Evolutionary conservation across 2,329 filamentous ascomycete species (phyloP).

Genomic region (Claviceps spartinae): DNA sequence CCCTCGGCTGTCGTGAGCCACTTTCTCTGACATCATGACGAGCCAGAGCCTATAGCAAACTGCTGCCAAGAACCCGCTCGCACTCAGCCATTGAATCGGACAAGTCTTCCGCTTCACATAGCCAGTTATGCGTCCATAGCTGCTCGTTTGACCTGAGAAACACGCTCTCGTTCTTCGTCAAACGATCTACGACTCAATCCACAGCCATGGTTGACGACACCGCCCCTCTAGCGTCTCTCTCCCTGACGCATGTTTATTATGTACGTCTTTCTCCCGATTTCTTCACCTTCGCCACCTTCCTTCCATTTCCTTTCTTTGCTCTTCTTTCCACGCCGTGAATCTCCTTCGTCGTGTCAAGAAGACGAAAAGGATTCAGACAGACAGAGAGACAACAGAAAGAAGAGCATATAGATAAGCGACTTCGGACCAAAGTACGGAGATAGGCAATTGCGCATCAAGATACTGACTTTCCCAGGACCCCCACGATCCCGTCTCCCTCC

Average conservation of each 20-base stretch:
- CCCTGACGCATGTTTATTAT: slow-evolving; percentile 92
- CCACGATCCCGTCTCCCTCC: slow-evolving; percentile 65
- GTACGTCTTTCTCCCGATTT: slow-evolving; percentile 33
- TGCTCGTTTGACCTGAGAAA: not conserved
- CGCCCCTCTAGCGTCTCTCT: slow-evolving; percentile 73
- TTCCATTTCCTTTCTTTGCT: not conserved
- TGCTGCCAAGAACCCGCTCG: not conserved
- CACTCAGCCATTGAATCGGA: not conserved
- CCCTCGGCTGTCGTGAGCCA: not conserved
- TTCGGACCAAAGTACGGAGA: not conserved
- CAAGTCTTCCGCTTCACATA: no score
- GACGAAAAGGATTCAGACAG: no score
- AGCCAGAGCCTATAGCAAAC: not conserved
- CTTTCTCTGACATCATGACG: not conserved
- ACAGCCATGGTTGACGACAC: slow-evolving; percentile 15
- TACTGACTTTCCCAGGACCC: slow-evolving; percentile 52
- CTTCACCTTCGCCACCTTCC: not conserved
- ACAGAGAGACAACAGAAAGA: not conserved
- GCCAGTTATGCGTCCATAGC: not conserved
- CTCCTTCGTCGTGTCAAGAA: no score
- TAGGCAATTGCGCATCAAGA: not conserved
- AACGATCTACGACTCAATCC: not conserved
- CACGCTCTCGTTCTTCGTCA: not conserved
- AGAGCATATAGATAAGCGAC: not conserved
- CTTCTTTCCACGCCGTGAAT: no score